These are phyloP conservation scores for Geranomyces michiganensis DNA, from an alignment of 192 early-diverging fungal species.

Conservation along the genomic window DNA sequence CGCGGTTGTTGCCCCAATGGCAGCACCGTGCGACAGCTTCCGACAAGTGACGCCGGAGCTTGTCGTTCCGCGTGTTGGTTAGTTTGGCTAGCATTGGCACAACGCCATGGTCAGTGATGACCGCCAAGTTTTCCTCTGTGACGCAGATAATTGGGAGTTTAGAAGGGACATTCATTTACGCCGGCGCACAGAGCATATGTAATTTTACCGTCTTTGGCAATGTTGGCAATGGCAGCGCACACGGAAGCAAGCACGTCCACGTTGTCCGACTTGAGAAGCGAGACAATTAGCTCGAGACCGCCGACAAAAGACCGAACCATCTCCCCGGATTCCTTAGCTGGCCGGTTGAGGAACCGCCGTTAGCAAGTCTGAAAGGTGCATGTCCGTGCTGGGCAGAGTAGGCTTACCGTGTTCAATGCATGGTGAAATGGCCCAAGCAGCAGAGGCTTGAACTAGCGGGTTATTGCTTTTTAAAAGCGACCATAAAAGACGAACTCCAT, in stretches of 20 bases:
- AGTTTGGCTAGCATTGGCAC: slow-evolving; percentile 69
- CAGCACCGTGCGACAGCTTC: slow-evolving; percentile 69
- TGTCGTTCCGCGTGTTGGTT: slow-evolving; percentile 62
- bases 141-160: background rate
- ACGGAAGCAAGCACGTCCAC: slow-evolving; percentile 63
- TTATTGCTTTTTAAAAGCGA: slow-evolving; percentile 66
- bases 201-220: slow-evolving; percentile 61
- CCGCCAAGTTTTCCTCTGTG: slow-evolving; percentile 67
- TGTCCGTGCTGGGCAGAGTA: background rate
- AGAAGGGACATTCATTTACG: no score
- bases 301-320: slow-evolving; percentile 73
- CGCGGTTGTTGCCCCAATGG: slow-evolving; percentile 69
- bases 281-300: slow-evolving; percentile 68
- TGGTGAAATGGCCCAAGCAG: slow-evolving; percentile 69
- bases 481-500: slow-evolving; percentile 67
- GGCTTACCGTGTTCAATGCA: slow-evolving; percentile 66
- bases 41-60: slow-evolving; percentile 61
- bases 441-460: slow-evolving; percentile 62
- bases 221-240: slow-evolving; percentile 69
- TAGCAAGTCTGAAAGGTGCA: no score
- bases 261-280: slow-evolving; percentile 64
- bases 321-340: slow-evolving; percentile 70
- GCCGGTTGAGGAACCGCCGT: background rate
- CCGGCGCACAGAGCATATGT: background rate
- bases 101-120: slow-evolving; percentile 72